Percentiles rank a stretch among this genome's conserved stretches.
Conservation (phyloP, 345 rosid species). For the Theobroma cacao region DNA sequence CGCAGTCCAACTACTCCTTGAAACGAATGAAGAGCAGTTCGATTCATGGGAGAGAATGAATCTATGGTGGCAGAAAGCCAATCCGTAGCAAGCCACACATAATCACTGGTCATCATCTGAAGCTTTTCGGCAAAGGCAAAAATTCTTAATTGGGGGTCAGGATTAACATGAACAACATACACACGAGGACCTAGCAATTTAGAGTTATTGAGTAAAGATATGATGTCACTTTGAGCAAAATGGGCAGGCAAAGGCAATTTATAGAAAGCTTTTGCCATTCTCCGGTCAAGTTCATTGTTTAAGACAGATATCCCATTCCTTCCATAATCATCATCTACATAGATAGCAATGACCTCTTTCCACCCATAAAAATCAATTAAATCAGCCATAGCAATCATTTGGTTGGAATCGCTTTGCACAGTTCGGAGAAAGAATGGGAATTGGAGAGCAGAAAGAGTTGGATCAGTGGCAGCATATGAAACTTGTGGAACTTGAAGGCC, state of each 20-base stretch:
- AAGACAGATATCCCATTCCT: slow-evolving; percentile 71
- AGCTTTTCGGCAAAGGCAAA: slow-evolving; percentile 55
- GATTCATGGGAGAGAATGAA: slow-evolving; percentile 40
- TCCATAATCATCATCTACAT: slow-evolving; percentile 75
- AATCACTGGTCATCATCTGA: slow-evolving; percentile 64
- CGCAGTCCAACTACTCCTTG: slow-evolving; percentile 76
- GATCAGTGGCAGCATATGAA: slow-evolving; percentile 90
- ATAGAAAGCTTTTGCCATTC: slow-evolving; percentile 42
- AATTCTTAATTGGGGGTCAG: slow-evolving; percentile 61
- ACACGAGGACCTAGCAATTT: slow-evolving; percentile 63
- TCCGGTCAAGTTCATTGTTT: slow-evolving; percentile 49
- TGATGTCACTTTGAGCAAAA: slow-evolving; percentile 34
- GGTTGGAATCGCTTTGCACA: slow-evolving; percentile 65
- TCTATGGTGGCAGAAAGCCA: slow-evolving; percentile 85
- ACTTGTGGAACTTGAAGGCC: slow-evolving; percentile 72
- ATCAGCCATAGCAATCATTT: slow-evolving; percentile 80
- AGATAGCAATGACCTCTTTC: slow-evolving; percentile 72
- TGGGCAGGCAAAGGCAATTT: slow-evolving; percentile 53
- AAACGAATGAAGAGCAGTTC: slow-evolving; percentile 27
- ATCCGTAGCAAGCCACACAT: slow-evolving; percentile 87
- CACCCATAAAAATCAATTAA: slow-evolving; percentile 60
- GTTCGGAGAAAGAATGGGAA: slow-evolving; percentile 76
- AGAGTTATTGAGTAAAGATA: slow-evolving; percentile 44
- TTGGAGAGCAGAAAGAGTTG: slow-evolving; percentile 79
- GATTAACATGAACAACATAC: slow-evolving; percentile 70